These are phyloP conservation scores for Otatea glauca DNA, from an alignment of 176 grass and related monocot genomes.

Conservation along the genomic window DNA sequence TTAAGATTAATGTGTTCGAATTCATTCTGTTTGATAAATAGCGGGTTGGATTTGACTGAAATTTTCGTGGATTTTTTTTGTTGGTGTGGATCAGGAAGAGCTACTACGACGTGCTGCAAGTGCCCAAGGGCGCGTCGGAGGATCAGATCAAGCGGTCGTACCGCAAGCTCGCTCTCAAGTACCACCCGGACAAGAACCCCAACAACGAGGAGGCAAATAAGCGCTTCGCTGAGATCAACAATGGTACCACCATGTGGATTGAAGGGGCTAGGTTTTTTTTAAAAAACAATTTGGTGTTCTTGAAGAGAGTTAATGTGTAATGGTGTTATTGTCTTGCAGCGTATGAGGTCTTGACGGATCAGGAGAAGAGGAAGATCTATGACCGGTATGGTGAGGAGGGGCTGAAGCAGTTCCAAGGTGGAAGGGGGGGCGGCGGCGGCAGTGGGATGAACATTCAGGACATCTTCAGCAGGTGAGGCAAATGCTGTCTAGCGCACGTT, in stretches of 20 bases:
- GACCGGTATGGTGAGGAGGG: conserved; percentile 95
- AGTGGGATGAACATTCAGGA: conserved; percentile 99
- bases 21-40: neutral
- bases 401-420: conserved; percentile 82
- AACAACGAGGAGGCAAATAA: conserved; percentile 94
- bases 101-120: conserved; percentile 94
- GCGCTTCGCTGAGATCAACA: conserved; percentile 90
- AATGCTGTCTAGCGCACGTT: neutral
- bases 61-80: neutral
- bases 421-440: conserved; percentile 56
- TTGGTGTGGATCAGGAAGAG: conserved; percentile 63
- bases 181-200: conserved; percentile 97
- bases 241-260: conserved; percentile 54
- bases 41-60: neutral
- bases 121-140: conserved; percentile 85
- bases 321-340: conserved; percentile 49
- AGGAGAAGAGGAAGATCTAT: conserved; percentile 97
- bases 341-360: conserved; percentile 85
- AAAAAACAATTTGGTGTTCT: neutral
- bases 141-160: conserved; percentile 99
- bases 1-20: conserved; percentile 17
- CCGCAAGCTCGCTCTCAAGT: conserved; percentile 95
- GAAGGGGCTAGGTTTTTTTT: neutral
- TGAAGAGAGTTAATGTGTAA: neutral
- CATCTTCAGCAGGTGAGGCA: conserved; percentile 77